These are phyloP conservation scores for Coniosporium apollinis DNA, from an alignment of 495 filamentous ascomycete genomes.

Conservation along the genomic window DNA sequence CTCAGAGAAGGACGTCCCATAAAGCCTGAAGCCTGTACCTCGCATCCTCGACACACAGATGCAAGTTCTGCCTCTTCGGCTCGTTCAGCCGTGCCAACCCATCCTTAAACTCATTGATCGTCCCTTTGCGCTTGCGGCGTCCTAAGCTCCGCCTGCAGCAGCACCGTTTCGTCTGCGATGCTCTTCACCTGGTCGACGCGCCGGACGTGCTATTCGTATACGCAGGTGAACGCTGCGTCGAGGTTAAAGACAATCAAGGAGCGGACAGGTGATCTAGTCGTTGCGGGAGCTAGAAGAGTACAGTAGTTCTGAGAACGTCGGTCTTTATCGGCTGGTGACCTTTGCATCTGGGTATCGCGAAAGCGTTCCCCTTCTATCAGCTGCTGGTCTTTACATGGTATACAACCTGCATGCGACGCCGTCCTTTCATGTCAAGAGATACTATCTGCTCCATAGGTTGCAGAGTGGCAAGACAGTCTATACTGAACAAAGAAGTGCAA, in stretches of 20 bases:
- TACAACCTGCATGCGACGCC: too few species aligned
- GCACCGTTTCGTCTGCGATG: constrained; percentile 69
- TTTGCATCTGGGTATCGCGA: constrained; percentile 93
- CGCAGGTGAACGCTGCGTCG: constrained; percentile 76
- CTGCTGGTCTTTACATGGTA: too few species aligned
- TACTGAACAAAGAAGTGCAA: too few species aligned
- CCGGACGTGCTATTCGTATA: constrained; percentile 86
- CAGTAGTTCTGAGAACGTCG: constrained; percentile 39
- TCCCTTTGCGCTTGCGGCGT: constrained; percentile 89
- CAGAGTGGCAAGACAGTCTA: too few species aligned
- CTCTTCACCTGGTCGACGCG: constrained; percentile 56
- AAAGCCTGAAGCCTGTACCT: constrained; percentile 78
- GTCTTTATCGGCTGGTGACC: constrained; percentile 62
- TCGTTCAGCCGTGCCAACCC: constrained; percentile 76
- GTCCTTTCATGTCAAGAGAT: too few species aligned
- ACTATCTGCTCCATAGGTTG: too few species aligned
- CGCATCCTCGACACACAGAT: constrained; percentile 89
- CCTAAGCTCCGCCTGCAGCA: constrained; percentile 87
- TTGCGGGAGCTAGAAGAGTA: constrained; percentile 47
- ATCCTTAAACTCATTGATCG: constrained; percentile 87
- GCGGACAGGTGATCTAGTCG: constrained; percentile 60
- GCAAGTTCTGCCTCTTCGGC: constrained; percentile 84
- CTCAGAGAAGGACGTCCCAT: constrained; percentile 93
- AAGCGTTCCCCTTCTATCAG: too few species aligned
- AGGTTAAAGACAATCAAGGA: constrained; percentile 67